Conservation (phyloP, 2,329 filamentous ascomycete genomes). For the Aspergillus thermomutatus region DNA sequence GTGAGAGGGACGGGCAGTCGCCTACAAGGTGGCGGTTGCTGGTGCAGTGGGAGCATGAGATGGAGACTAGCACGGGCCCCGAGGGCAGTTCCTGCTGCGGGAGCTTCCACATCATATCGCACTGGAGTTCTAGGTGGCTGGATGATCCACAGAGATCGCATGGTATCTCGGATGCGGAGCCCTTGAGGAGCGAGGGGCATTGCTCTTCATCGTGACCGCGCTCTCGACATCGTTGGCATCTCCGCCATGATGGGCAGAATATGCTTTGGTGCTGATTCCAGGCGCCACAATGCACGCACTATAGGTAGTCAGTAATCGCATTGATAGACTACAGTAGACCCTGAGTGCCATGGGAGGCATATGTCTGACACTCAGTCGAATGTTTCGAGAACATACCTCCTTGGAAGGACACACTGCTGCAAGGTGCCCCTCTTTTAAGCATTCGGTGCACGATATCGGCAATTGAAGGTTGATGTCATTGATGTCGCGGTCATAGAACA, state of each 20-base stretch:
- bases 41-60: conserved; percentile 44
- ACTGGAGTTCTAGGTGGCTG: conserved; percentile 59
- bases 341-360: not conserved
- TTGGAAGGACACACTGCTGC: conserved; percentile 41
- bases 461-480: conserved; percentile 39
- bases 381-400: conserved; percentile 30
- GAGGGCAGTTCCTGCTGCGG: conserved; percentile 23
- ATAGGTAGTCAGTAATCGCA: not conserved
- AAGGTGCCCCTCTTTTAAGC: conserved; percentile 42
- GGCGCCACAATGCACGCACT: conserved; percentile 43
- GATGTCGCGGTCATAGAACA: conserved; percentile 38
- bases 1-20: conserved; percentile 38
- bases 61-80: conserved; percentile 37
- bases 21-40: conserved; percentile 43
- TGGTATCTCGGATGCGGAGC: conserved; percentile 50
- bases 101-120: conserved; percentile 57
- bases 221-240: conserved; percentile 58
- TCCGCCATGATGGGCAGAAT: conserved; percentile 39
- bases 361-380: not conserved
- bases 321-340: not conserved
- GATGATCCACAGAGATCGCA: conserved; percentile 60
- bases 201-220: conserved; percentile 53
- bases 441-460: conserved; percentile 42
- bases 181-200: conserved; percentile 59
- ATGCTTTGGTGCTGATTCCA: conserved; percentile 39